Conservation (phyloP, 768 basidiomycete species). For the Clitopilus hobsonii region DNA sequence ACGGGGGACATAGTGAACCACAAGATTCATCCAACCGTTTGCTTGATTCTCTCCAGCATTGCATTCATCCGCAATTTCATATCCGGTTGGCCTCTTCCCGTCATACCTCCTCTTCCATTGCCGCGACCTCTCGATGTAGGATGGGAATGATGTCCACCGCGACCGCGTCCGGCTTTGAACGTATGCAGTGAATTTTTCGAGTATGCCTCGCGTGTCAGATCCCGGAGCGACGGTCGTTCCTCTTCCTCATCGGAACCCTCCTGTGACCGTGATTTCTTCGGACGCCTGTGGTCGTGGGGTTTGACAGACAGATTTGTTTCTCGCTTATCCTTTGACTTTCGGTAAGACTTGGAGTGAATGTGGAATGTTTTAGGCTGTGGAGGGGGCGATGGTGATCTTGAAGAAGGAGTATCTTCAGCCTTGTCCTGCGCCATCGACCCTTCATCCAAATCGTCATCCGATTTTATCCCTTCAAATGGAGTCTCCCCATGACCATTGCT, state of each 20-base stretch:
- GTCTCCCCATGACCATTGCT: conserved; percentile 8
- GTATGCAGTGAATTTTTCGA: conserved; percentile 52
- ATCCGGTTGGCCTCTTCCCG: conserved; percentile 41
- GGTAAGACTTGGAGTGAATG: neutral
- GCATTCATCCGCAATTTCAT: conserved; percentile 88
- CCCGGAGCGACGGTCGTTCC: conserved; percentile 39
- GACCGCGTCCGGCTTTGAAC: conserved; percentile 44
- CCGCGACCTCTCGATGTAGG: conserved; percentile 12
- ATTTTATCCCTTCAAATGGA: conserved; percentile 8
- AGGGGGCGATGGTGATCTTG: conserved; percentile 8
- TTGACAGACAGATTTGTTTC: conserved; percentile 10
- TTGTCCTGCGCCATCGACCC: neutral
- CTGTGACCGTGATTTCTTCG: conserved; percentile 5
- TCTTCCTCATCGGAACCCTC: conserved; percentile 13
- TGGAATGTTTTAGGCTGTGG: neutral
- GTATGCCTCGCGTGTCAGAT: conserved; percentile 61
- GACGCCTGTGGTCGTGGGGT: conserved; percentile 24
- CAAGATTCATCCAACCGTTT: conserved; percentile 11
- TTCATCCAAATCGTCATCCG: conserved; percentile 12
- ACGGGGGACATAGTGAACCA: neutral
- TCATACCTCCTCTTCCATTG: conserved; percentile 16
- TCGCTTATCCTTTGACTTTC: neutral
- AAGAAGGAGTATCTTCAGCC: conserved; percentile 5
- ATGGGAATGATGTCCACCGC: conserved; percentile 18
- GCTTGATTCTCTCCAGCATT: conserved; percentile 83